Base-by-base conservation (phyloP, 1,139 yeast genomes). In the Debaryomycetaceae sp. region DNA sequence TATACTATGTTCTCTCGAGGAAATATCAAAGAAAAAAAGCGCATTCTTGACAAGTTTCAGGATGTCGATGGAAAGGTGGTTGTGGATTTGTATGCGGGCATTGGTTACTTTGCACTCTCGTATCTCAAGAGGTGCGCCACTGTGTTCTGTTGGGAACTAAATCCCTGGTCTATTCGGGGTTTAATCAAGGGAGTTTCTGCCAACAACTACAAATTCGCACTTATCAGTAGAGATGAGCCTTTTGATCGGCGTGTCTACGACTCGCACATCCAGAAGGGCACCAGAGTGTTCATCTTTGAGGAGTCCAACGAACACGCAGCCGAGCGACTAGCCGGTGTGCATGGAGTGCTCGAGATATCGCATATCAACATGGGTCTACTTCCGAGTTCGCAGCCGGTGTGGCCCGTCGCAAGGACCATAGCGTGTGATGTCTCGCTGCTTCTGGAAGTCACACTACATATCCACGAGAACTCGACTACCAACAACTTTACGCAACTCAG, bases 1-100 rank as follows among this genome's bases (percentile, higher is more conserved):
- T 84, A 81, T 57, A 87, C 96, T 9, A 89, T 89, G 97, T 89
- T 89, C 58, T 83, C 91, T 35, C 64, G 96, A n/a, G 97, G 96
- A 0, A 89, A 89, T 57, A 80, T 89, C 53, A 85, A 84, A 51
- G 97, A 89, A 57, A 89, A 89, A 61, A 76, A 81, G 13, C 64
- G 97, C 22, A 74, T 89, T 0, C 59, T 84, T 42, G 69, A 68
- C 27, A 52, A 50, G 5, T 76, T 70, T 56, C 47, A 48, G 6
- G 54, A 60, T 9, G 65, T 81, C 3, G 46, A 55, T 6, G 69
- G 59, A 6, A 65, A 72, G 0, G 72, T 70, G 31, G 80, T 85
- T 0, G 68, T 85, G 6, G 97, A 89, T 57, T 58, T 89, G 46
- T 89, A 88, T 59, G 82, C 87, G 29, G 97, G 97, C 0, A 88